A percentile compares a stretch with the other conserved stretches of the same genome.
Evolutionary conservation across 305 asterid species (phyloP).

Genomic region (Euphrasia arctica): DNA sequence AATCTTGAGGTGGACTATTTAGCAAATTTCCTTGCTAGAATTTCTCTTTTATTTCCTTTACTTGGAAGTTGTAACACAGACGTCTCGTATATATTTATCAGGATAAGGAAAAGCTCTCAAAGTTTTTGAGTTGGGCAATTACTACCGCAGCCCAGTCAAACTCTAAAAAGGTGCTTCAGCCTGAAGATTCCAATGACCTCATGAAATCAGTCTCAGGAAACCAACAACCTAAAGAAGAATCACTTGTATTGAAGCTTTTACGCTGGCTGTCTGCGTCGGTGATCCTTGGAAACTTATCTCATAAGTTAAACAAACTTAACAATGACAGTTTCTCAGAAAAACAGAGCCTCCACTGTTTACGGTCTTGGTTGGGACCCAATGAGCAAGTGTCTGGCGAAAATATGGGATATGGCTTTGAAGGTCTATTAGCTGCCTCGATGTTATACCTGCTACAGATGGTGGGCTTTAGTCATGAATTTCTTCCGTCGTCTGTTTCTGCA

Average conservation of each 20-base stretch:
- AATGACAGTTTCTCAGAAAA: constrained; percentile 30
- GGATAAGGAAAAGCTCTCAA: constrained; percentile 56
- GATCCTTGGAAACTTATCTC: constrained; percentile 55
- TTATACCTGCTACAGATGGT: constrained; percentile 64
- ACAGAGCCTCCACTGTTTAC: constrained; percentile 37
- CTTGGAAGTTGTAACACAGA: background rate
- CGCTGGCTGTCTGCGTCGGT: constrained; percentile 88
- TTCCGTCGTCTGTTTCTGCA: constrained; percentile 77
- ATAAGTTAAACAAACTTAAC: constrained; percentile 32
- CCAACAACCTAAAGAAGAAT: constrained; percentile 46
- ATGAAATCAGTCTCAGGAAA: constrained; percentile 27
- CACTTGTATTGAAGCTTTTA: constrained; percentile 66
- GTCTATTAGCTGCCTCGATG: constrained; percentile 54
- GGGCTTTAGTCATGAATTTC: constrained; percentile 43
- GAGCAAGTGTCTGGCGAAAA: constrained; percentile 31
- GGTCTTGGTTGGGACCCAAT: constrained; percentile 45
- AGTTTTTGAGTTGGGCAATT: constrained; percentile 68
- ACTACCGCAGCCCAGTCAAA: constrained; percentile 53
- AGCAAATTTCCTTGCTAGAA: background rate
- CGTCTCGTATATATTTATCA: constrained; percentile 28
- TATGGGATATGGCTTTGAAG: constrained; percentile 32
- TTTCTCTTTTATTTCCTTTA: constrained; percentile 5
- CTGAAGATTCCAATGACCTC: constrained; percentile 34
- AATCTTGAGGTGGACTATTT: too few relatives aligned
- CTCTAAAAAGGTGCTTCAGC: constrained; percentile 30